Evolutionary conservation across 2,329 filamentous ascomycete species (phyloP).

Genomic region (Botrytis cinerea): DNA sequence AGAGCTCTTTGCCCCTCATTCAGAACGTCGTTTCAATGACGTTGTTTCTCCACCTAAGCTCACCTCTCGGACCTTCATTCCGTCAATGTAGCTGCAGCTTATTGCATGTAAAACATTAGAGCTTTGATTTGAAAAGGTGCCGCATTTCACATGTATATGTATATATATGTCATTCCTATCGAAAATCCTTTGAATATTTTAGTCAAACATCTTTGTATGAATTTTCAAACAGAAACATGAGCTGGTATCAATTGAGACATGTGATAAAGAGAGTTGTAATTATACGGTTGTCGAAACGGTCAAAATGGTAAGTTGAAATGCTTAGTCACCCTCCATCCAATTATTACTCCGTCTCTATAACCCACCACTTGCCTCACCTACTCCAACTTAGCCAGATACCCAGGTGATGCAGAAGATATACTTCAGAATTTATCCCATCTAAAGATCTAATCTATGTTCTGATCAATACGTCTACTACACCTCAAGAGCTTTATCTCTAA

Average conservation of each 20-base stretch:
- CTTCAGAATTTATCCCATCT: not conserved
- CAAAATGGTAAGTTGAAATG: not conserved
- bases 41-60: not conserved
- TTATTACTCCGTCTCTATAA: not conserved
- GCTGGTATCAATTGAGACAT: not conserved
- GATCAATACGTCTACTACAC: not conserved
- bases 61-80: constrained; percentile 1
- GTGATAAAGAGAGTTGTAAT: not conserved
- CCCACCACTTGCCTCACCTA: not conserved
- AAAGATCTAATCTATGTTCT: not conserved
- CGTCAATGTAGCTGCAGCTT: not conserved
- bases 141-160: not conserved
- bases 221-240: not conserved
- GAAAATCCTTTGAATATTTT: no score
- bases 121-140: not conserved
- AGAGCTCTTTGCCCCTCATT: not conserved
- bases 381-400: not conserved
- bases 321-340: not conserved
- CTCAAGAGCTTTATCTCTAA: not conserved
- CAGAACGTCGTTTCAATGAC: not conserved
- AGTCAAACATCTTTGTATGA: not conserved
- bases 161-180: not conserved
- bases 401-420: not conserved
- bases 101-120: not conserved
- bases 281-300: not conserved